These are phyloP conservation scores for Neofusicoccum parvum DNA, from an alignment of 2,329 filamentous ascomycete species.

Conservation along the genomic window DNA sequence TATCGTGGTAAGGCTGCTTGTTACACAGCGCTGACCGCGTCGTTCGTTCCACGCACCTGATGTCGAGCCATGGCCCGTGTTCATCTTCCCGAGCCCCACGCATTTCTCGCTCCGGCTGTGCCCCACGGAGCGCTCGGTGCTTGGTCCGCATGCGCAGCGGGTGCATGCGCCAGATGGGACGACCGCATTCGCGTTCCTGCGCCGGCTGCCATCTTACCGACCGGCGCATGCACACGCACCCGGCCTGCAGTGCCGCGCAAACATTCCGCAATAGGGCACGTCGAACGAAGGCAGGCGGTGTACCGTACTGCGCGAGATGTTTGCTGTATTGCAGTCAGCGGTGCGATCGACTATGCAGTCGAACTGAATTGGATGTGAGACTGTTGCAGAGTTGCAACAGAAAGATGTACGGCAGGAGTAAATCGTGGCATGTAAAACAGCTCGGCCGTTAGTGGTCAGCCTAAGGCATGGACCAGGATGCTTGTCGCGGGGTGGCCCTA, in stretches of 20 bases:
- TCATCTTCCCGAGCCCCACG: not conserved
- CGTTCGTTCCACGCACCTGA: slow-evolving; percentile 6
- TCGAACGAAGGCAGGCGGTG: not conserved
- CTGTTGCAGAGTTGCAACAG: slow-evolving; percentile 13
- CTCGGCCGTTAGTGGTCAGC: not conserved
- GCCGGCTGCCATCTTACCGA: slow-evolving; percentile 3
- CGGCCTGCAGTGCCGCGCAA: not conserved
- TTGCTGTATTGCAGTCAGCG: not conserved
- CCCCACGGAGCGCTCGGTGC: slow-evolving; percentile 1
- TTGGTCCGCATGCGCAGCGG: not conserved
- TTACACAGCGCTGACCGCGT: slow-evolving; percentile 4
- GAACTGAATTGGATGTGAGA: not conserved
- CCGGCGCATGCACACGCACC: not conserved
- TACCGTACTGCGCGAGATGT: not conserved
- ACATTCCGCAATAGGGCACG: not conserved
- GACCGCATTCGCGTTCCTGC: not conserved
- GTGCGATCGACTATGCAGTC: not conserved
- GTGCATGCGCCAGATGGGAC: not conserved
- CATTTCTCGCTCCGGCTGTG: slow-evolving; percentile 11
- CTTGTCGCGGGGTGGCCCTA: not conserved
- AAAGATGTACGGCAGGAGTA: slow-evolving; percentile 3
- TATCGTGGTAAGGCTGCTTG: slow-evolving; percentile 9
- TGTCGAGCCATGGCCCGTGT: slow-evolving; percentile 1
- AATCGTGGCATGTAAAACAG: not conserved
- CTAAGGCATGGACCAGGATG: not conserved